These are phyloP conservation scores for Candida pini DNA, from an alignment of 805 yeast genomes.

Conservation along the genomic window DNA sequence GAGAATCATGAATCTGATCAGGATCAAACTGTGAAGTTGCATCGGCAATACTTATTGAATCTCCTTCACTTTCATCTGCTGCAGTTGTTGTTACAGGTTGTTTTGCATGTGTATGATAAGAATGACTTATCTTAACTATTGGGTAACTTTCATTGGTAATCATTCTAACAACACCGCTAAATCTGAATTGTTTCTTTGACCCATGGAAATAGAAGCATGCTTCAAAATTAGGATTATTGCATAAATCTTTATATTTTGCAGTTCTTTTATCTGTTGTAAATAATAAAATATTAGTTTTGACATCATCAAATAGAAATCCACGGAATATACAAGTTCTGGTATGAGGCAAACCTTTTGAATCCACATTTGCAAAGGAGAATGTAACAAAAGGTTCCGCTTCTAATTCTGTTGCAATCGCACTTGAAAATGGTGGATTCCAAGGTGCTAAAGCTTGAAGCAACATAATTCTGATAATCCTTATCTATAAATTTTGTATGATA, in stretches of 20 bases:
- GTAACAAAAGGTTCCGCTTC: constrained; percentile 45
- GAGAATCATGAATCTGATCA: constrained; percentile 3
- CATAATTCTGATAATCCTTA: no score
- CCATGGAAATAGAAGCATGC: constrained; percentile 69
- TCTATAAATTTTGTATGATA: no score
- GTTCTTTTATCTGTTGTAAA: constrained; percentile 71
- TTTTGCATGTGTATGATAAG: background rate
- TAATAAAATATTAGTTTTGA: constrained; percentile 58
- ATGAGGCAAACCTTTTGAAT: constrained; percentile 46
- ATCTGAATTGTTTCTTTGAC: constrained; percentile 62
- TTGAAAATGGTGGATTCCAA: constrained; percentile 66
- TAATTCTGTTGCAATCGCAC: constrained; percentile 44
- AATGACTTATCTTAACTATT: constrained; percentile 4
- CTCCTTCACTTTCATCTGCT: background rate
- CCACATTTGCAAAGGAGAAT: constrained; percentile 68
- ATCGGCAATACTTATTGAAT: background rate
- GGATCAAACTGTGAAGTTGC: background rate
- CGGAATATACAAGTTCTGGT: constrained; percentile 68
- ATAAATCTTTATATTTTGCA: constrained; percentile 50
- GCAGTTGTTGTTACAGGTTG: background rate
- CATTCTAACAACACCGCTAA: constrained; percentile 58
- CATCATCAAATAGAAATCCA: constrained; percentile 70
- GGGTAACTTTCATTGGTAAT: constrained; percentile 29
- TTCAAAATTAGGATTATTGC: constrained; percentile 54
- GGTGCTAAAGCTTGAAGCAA: constrained; percentile 47